Percentiles rank a stretch among this genome's conserved stretches.
phyloP scores from a whole-genome alignment of 2,329 filamentous ascomycete species.

The Penicillium sp. region DNA sequence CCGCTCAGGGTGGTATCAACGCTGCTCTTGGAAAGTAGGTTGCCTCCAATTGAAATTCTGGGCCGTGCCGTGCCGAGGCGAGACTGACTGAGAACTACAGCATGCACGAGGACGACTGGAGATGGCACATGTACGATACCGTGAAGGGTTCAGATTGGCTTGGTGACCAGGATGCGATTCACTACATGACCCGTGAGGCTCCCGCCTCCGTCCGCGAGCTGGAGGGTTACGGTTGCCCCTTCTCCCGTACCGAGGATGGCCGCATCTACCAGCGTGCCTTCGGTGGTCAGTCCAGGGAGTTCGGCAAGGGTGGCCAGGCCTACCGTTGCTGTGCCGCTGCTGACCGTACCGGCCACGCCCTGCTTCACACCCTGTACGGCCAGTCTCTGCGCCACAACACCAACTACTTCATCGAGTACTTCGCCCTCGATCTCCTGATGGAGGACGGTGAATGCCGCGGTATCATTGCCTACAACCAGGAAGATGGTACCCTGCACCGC shows the following conservation, averaged over 20 bases:
- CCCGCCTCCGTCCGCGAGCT: slow-evolving; percentile 88
- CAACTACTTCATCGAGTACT: slow-evolving; percentile 99
- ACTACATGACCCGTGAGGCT: slow-evolving; percentile 97
- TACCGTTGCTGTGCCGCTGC: slow-evolving; percentile 96
- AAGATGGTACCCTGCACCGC: slow-evolving; percentile 94
- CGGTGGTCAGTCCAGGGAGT: slow-evolving; percentile 94
- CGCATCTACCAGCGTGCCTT: slow-evolving; percentile 99
- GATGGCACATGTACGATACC: slow-evolving; percentile 99
- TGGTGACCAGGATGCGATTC: slow-evolving; percentile 93
- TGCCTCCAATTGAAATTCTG: not conserved
- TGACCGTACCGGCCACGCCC: slow-evolving; percentile 93
- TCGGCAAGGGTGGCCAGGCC: slow-evolving; percentile 92
- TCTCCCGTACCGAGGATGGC: slow-evolving; percentile 86
- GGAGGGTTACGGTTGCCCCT: slow-evolving; percentile 96
- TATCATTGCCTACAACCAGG: slow-evolving; percentile 96
- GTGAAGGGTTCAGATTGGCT: slow-evolving; percentile 98
- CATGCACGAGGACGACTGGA: slow-evolving; percentile 98
- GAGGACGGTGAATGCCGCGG: slow-evolving; percentile 94
- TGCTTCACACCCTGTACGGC: slow-evolving; percentile 96
- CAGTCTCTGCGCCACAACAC: slow-evolving; percentile 96
- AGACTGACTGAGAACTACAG: slow-evolving; percentile 47
- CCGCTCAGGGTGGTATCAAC: slow-evolving; percentile 62
- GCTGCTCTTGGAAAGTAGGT: slow-evolving; percentile 44
- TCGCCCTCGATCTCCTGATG: slow-evolving; percentile 95
- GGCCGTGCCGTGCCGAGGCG: slow-evolving; percentile 1